Conservation (phyloP, 2,329 filamentous ascomycete species). For the Conoideocrella luteorostrata region DNA sequence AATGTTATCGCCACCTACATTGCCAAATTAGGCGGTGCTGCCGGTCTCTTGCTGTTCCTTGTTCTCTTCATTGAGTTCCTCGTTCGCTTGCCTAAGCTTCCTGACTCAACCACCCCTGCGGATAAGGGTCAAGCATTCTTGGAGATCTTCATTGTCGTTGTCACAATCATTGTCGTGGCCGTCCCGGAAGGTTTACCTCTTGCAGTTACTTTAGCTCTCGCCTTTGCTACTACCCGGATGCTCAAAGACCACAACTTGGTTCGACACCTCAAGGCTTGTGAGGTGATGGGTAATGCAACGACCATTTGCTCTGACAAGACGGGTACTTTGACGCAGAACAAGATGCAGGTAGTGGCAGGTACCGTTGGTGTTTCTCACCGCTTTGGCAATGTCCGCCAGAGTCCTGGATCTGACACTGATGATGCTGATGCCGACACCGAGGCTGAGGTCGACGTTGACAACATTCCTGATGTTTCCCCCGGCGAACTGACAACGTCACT, state of each 20-base stretch:
- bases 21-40: constrained; percentile 68
- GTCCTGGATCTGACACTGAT: constrained; percentile 18
- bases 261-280: constrained; percentile 68
- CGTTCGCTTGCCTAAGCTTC: constrained; percentile 52
- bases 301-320: constrained; percentile 65
- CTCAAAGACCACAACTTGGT: constrained; percentile 72
- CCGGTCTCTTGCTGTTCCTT: constrained; percentile 73
- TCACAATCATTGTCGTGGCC: constrained; percentile 74
- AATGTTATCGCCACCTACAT: constrained; percentile 72
- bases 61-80: constrained; percentile 83
- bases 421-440: constrained; percentile 19
- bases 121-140: constrained; percentile 74
- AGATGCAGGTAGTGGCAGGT: constrained; percentile 60
- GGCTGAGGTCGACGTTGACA: constrained; percentile 19
- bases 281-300: constrained; percentile 76
- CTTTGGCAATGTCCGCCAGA: constrained; percentile 39
- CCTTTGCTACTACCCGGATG: constrained; percentile 73
- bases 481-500: constrained; percentile 43
- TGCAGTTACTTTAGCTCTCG: constrained; percentile 70
- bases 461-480: constrained; percentile 32
- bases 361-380: constrained; percentile 49
- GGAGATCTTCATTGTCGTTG: constrained; percentile 69
- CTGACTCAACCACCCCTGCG: constrained; percentile 48
- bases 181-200: constrained; percentile 72
- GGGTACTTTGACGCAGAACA: constrained; percentile 61